Evolutionary conservation across 768 basidiomycete species (phyloP), one percentile per base, ranked within the genome.

Genomic region (Suillus alpinus): DNA sequence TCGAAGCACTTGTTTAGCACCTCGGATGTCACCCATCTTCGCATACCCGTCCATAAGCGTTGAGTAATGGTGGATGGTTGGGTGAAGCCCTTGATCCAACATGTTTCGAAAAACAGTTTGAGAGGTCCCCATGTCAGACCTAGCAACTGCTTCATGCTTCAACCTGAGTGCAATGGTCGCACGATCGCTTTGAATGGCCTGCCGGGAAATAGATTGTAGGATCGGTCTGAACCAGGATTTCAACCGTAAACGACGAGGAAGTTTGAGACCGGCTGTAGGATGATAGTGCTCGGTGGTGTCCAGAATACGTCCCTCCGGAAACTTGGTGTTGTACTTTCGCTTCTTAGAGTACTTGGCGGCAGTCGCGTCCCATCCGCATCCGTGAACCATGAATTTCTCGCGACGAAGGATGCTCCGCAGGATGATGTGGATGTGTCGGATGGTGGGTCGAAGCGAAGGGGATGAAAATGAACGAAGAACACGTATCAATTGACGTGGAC

Each of bases 41-140:
- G 80, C 74, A 65, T 86, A 87, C n/a, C 89, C 90, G 65, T 91
- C 86, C 81, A 95, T 86, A 60, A 95, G 75, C 57, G 90, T 86
- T 34, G 79, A 78, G 66, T 86, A 88, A 72, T 95, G 93, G 68
- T 90, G 84, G 59, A 79, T 78, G 66, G 85, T 89, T 10, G 91
- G 87, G 52, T 83, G 83, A 58, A 95, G 78, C 10, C 92, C 92
- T 59, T 84, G 84, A 53, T 79, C 76, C 56, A 91, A 70, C 77
- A 94, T 82, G 20, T 76, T 70, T 23, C 81, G 77, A 64, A 92
- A 87, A 41, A 86, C 71, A 12, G 77, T 76, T 57, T 81, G 73
- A 7, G 88, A 86, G 4, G 80, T 71, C 43, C 78, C 74, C 60
- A 83, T 70, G 65, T 89, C 82, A 44, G 76, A 67, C 59, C 80